Conservation (phyloP, 2,329 filamentous ascomycete species). For the Claviceps africana region DNA sequence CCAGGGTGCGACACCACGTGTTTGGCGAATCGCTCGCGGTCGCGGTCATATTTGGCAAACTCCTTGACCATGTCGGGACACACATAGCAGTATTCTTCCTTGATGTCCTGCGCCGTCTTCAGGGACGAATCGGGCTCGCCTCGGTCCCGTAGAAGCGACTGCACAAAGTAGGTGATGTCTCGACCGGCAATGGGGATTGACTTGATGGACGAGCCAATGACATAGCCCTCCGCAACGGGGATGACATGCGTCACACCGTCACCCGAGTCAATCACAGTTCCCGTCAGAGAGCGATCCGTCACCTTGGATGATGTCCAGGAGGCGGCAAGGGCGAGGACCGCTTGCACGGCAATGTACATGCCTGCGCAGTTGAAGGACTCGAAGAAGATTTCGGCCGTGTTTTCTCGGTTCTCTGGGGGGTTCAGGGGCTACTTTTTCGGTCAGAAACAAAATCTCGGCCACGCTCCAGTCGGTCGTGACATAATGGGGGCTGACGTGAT, state of each 20-base stretch:
- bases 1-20: conserved; percentile 78
- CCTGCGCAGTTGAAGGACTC: conserved; percentile 99
- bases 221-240: conserved; percentile 94
- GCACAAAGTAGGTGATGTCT: conserved; percentile 98
- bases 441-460: not conserved
- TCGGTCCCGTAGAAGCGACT: conserved; percentile 86
- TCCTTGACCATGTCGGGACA: conserved; percentile 98
- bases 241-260: conserved; percentile 99
- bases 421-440: conserved; percentile 60
- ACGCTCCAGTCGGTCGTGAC: not conserved
- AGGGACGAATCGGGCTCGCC: conserved; percentile 93
- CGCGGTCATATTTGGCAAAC: conserved; percentile 84
- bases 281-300: conserved; percentile 85
- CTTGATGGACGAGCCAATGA: conserved; percentile 98
- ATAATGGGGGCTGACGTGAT: not conserved
- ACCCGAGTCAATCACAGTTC: conserved; percentile 96
- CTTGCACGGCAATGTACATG: conserved; percentile 96
- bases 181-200: conserved; percentile 95
- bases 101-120: conserved; percentile 95
- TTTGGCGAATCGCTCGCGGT: conserved; percentile 80
- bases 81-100: conserved; percentile 97
- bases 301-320: conserved; percentile 99
- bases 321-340: conserved; percentile 86
- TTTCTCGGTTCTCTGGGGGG: conserved; percentile 95
- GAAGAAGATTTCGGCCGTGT: conserved; percentile 99